Evolutionary conservation across 2,329 filamentous ascomycete genomes (phyloP).

Genomic region (Periconia sp.): DNA sequence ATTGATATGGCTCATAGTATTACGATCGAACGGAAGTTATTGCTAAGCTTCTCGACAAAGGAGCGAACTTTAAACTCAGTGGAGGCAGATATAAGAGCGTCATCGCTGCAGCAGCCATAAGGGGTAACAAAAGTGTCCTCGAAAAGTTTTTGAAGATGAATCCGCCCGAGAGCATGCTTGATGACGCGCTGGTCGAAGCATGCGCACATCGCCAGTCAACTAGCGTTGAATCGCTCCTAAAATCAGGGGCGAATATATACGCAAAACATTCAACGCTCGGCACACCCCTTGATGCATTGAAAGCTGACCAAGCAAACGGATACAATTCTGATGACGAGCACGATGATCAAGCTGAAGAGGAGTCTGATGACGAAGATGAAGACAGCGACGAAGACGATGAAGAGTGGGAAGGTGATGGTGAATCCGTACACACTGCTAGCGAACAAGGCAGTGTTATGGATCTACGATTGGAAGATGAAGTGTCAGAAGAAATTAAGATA

Average conservation of each 20-base stretch:
- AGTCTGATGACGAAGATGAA: slow-evolving; percentile 15
- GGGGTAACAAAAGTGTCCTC: slow-evolving; percentile 23
- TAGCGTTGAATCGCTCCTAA: slow-evolving; percentile 24
- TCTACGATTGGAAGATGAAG: slow-evolving; percentile 21
- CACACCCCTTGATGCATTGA: slow-evolving; percentile 17
- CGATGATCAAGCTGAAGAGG: slow-evolving; percentile 8
- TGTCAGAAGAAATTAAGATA: slow-evolving; percentile 24
- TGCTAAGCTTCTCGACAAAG: slow-evolving; percentile 20
- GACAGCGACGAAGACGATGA: slow-evolving; percentile 15
- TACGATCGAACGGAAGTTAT: slow-evolving; percentile 24
- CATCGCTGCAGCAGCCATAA: slow-evolving; percentile 23
- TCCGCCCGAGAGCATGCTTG: slow-evolving; percentile 24
- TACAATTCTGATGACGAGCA: slow-evolving; percentile 27
- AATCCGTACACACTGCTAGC: slow-evolving; percentile 12
- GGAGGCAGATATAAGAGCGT: slow-evolving; percentile 22
- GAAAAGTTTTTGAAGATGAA: slow-evolving; percentile 19
- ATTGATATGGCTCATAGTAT: slow-evolving; percentile 4
- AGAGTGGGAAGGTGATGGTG: slow-evolving; percentile 21
- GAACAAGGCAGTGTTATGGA: slow-evolving; percentile 26
- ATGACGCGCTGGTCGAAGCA: slow-evolving; percentile 29
- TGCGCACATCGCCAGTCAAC: slow-evolving; percentile 24
- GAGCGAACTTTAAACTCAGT: slow-evolving; percentile 23
- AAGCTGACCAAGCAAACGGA: slow-evolving; percentile 14
- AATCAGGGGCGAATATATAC: slow-evolving; percentile 25
- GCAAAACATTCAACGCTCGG: slow-evolving; percentile 20